These are phyloP conservation scores for Podospora bellae-mahoneyi DNA, from an alignment of 495 filamentous ascomycete species.

Conservation along the genomic window DNA sequence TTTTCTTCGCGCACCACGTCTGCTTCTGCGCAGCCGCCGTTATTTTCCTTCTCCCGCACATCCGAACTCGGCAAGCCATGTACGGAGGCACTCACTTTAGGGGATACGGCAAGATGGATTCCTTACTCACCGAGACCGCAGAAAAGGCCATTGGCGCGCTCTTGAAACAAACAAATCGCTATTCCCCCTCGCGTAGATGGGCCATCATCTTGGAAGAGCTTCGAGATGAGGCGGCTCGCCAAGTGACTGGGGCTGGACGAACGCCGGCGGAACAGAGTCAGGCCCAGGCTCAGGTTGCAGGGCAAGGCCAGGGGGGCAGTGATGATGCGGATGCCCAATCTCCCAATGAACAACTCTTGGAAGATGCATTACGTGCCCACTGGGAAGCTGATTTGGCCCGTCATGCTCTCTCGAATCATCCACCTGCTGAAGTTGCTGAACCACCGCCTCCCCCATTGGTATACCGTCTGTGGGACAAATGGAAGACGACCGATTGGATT, in stretches of 20 bases:
- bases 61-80: slow-evolving; percentile 21
- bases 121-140: slow-evolving; percentile 13
- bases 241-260: slow-evolving; percentile 1
- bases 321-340: slow-evolving; percentile 4
- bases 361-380: slow-evolving; percentile 26
- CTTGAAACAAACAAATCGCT: slow-evolving; percentile 12
- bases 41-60: slow-evolving; percentile 19
- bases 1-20: slow-evolving; percentile 27
- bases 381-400: slow-evolving; percentile 21
- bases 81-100: slow-evolving; percentile 9
- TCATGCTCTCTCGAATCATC: background rate
- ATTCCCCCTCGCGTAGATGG: slow-evolving; percentile 21
- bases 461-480: slow-evolving; percentile 24
- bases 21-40: slow-evolving; percentile 17
- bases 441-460: background rate
- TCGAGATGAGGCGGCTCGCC: slow-evolving; percentile 16
- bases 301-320: background rate
- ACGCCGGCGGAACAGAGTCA: background rate
- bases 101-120: slow-evolving; percentile 13
- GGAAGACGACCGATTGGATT: slow-evolving; percentile 28
- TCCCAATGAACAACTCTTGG: slow-evolving; percentile 19
- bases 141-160: slow-evolving; percentile 15
- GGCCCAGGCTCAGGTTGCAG: background rate
- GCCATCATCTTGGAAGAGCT: slow-evolving; percentile 27
- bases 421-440: background rate